A percentile compares a stretch with the other conserved stretches of the same genome.
phyloP scores from a whole-genome alignment of 345 rosid species.

The Populus pruinosa region DNA sequence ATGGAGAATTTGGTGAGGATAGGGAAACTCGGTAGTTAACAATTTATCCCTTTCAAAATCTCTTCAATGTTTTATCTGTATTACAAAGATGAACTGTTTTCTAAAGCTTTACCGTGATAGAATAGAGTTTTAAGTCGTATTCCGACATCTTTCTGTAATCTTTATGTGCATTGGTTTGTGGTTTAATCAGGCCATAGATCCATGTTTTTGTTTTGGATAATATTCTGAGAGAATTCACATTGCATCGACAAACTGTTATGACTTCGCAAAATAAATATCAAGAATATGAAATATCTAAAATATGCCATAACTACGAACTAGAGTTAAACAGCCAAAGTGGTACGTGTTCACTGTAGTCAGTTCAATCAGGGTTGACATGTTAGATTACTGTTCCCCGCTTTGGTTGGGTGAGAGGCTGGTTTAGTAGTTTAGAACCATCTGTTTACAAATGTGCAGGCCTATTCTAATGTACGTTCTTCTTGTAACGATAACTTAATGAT shows the following conservation, averaged over 20 bases:
- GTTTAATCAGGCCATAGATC: neutral
- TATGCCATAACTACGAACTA: neutral
- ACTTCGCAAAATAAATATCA: neutral
- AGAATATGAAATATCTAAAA: neutral
- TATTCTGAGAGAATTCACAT: neutral
- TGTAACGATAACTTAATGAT: neutral
- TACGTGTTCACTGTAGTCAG: neutral
- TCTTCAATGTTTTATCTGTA: constrained; percentile 7
- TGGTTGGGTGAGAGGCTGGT: neutral
- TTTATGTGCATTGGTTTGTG: neutral
- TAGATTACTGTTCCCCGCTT: neutral
- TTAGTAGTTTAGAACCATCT: neutral
- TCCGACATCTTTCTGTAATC: neutral
- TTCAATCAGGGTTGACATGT: neutral
- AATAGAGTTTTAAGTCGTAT: neutral
- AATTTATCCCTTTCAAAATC: neutral
- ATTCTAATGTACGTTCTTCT: neutral
- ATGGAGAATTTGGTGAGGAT: constrained; percentile 73
- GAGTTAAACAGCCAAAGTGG: neutral
- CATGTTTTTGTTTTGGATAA: constrained; percentile 7
- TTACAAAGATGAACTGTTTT: neutral
- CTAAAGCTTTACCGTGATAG: neutral
- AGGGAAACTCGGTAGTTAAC: constrained; percentile 24
- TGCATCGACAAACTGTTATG: neutral
- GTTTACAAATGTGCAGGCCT: neutral